Evolutionary conservation across 176 grass and related monocot genomes (phyloP), one percentile per base, ranked within the genome.

Genomic region (Miscanthus lutarioriparius): DNA sequence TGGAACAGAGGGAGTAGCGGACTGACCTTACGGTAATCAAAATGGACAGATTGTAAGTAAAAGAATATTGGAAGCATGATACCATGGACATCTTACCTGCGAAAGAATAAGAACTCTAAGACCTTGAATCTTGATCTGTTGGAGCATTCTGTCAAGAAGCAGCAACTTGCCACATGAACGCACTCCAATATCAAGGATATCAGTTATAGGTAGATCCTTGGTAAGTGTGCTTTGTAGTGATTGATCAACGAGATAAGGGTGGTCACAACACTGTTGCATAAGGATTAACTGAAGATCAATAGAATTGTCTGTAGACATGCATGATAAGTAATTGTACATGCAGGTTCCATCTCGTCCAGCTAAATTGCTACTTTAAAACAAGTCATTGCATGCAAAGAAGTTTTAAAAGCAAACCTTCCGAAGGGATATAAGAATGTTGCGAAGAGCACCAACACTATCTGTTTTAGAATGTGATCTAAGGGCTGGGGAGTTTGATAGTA

Each of bases 241-340:
- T 72, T 80, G 80, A 91, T 98, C 89, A 84, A 98, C 91, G 20
- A 98, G 89, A 85, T 93, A 98, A 74, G 96, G 96, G 80, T 98
- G 96, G 75, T 98, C 96, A 71, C 93, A 95, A 77, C 96, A 98
- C 96, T 98, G 92, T 80, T 67, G 78, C 78, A 91, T 41, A 85
- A 88, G 36, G 62, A 76, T 68, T 67, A 74, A 45, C 47, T 67
- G 59, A 77, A 79, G 64, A 80, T 87, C 49, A 91, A 12, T 70
- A 76, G 80, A 25, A 81, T 38, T 76, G 38, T 70, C 41, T 82
- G 74, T 43, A 87, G 35, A 58, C 79, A 83, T 40, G 39, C 51
- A 61, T 25, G 58, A 76, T 68, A 62, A 73, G 66, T 27, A 36
- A 66, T 4, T 77, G 45, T 78, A 67, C n/a, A 64, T 70, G 40